A percentile compares a stretch with the other conserved stretches of the same genome.
phyloP scores from a whole-genome alignment of 768 basidiomycete genomes.

The Russula sp. region DNA sequence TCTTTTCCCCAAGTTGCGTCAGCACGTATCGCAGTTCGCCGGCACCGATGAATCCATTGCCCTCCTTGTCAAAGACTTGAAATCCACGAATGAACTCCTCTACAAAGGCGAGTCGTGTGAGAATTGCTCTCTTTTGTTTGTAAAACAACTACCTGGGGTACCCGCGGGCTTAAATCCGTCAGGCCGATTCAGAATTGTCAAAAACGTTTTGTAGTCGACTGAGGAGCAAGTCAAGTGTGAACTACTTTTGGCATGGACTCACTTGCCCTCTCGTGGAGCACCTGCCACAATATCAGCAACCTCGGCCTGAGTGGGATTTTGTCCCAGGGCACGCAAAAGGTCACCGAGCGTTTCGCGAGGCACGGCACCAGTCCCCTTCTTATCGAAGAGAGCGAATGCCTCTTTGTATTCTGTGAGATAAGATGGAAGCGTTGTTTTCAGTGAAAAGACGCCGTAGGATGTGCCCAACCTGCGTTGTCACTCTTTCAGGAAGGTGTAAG shows the following conservation, averaged over 20 bases:
- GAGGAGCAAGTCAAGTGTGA: slow-evolving; percentile 1
- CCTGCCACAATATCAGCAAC: slow-evolving; percentile 70
- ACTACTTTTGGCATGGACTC: not conserved
- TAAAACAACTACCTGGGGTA: slow-evolving; percentile 69
- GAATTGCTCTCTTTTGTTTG: not conserved
- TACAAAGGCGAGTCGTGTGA: slow-evolving; percentile 27
- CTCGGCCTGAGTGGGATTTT: slow-evolving; percentile 99
- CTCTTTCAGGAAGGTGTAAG: slow-evolving; percentile 28
- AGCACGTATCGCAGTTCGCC: slow-evolving; percentile 75
- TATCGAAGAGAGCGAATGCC: slow-evolving; percentile 97
- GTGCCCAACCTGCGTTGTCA: slow-evolving; percentile 43
- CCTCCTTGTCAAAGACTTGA: slow-evolving; percentile 97
- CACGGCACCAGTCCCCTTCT: slow-evolving; percentile 87
- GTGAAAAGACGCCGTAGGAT: not conserved
- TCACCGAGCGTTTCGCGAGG: slow-evolving; percentile 87
- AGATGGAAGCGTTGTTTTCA: not conserved
- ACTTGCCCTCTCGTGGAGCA: slow-evolving; percentile 72
- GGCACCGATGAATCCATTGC: slow-evolving; percentile 85
- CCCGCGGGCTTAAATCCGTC: slow-evolving; percentile 98
- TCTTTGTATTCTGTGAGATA: slow-evolving; percentile 75
- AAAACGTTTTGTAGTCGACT: slow-evolving; percentile 93
- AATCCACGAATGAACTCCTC: slow-evolving; percentile 99
- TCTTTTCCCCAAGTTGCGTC: slow-evolving; percentile 97
- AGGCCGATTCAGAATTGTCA: slow-evolving; percentile 86
- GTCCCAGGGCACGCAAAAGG: slow-evolving; percentile 86